Percentiles rank a stretch among this genome's conserved stretches.
These are phyloP conservation scores for Musa balbisiana DNA, from an alignment of 202 grass and related monocot genomes.

Conservation along the genomic window DNA sequence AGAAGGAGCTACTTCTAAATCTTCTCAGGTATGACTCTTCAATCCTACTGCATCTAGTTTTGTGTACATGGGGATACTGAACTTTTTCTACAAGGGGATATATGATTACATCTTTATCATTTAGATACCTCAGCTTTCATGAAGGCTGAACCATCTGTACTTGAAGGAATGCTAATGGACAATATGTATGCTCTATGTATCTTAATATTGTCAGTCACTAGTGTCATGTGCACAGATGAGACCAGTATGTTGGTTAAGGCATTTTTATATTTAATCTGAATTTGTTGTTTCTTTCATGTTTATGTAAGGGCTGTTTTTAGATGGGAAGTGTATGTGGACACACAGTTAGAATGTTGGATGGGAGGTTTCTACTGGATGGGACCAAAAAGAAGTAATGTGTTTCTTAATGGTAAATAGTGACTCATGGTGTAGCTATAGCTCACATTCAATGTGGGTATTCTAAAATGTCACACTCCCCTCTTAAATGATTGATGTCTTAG, in stretches of 20 bases:
- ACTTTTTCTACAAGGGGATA: not conserved
- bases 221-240: not conserved
- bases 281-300: too few species aligned
- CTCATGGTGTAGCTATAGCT: too few species aligned
- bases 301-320: too few species aligned
- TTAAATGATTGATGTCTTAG: too few species aligned
- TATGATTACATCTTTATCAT: not conserved
- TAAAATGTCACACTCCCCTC: too few species aligned
- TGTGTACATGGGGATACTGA: not conserved
- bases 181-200: not conserved
- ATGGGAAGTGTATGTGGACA: too few species aligned
- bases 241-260: not conserved
- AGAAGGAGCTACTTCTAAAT: slow-evolving; percentile 87
- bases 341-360: too few species aligned
- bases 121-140: not conserved
- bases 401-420: too few species aligned
- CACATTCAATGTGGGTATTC: too few species aligned
- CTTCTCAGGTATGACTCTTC: slow-evolving; percentile 62
- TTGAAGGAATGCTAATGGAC: not conserved
- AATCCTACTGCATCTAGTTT: slow-evolving; percentile 18
- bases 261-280: too few species aligned
- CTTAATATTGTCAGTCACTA: not conserved
- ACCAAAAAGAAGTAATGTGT: too few species aligned
- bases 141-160: not conserved
- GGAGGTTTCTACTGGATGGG: too few species aligned